Base-by-base conservation (phyloP, 306 rosid species). In the Begonia loranthoides region DNA sequence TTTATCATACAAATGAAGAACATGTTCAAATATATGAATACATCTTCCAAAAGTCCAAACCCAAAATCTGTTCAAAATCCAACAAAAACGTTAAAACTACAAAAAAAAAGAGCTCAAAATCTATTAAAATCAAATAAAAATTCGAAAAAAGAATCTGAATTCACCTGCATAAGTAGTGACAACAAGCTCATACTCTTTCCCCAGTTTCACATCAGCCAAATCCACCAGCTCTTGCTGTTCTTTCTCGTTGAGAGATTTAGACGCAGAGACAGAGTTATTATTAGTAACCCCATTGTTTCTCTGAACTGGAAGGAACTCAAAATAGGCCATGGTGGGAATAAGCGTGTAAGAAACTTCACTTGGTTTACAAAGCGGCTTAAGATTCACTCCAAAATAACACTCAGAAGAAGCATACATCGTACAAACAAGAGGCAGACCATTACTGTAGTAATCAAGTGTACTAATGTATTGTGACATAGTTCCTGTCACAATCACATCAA, bases 371-470 rank as follows among this genome's bases (percentile, higher is more conserved):
- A 59, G 56, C 9, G 64, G 64, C 12, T 59, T 59, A 3, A 59
- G 56, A 50, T 59, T 59, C 12, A 59, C 56, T 0, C 64, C 64
- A 50, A 59, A 59, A 50, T 59, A 59, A 12, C 56, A 59, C 64
- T 59, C 64, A 11, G 64, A 60, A 39, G 64, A 60, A 50, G 64
- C 64, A 60, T 60, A 60, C 64, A 60, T 60, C 4, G 56, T 60
- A 15, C 64, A 60, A 11, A 60, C 64, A 34, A 60, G 52, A 41
- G 64, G 64, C 49, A 60, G 19, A 15, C 64, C 64, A 21, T 50
- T 41, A 40, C 64, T 60, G 13, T 60, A 60, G 22, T 50, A 60
- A 60, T 60, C 64, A 19, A 60, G 64, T 24, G 64, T 60, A 4
- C 19, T 13, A 60, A 60, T 60, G 5, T 60, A 60, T 49, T 60